Percentiles rank a stretch among this genome's conserved stretches.
Evolutionary conservation across 2,329 filamentous ascomycete species (phyloP).

Genomic region (Epichloe bromicola): DNA sequence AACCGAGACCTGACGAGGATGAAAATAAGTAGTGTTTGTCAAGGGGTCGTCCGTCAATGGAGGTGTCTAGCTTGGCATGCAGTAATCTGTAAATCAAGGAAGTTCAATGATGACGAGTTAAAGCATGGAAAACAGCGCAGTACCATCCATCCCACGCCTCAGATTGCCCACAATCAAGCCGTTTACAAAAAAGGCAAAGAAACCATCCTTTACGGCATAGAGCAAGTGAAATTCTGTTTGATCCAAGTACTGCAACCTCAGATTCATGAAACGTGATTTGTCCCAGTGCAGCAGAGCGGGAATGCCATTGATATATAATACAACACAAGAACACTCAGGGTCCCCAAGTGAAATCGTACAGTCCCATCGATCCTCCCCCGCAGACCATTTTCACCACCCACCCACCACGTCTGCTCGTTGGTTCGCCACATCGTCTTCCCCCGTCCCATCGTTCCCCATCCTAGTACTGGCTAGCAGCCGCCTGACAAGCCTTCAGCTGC

Average conservation of each 20-base stretch:
- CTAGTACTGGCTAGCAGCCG: constrained; percentile 61
- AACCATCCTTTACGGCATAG: no score
- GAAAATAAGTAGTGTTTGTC: constrained; percentile 7
- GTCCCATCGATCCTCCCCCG: neutral
- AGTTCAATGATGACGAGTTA: no score
- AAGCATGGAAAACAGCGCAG: no score
- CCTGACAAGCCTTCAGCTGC: constrained; percentile 84
- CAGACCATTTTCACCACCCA: neutral
- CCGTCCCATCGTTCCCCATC: neutral
- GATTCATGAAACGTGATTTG: neutral
- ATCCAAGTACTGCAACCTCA: neutral
- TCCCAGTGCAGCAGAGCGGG: constrained; percentile 11
- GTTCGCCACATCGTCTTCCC: neutral
- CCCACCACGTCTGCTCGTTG: neutral
- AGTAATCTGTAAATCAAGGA: neutral
- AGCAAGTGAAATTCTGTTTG: no score
- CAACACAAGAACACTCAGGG: neutral
- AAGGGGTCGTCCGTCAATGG: neutral
- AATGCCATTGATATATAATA: constrained; percentile 17
- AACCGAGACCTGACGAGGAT: constrained; percentile 49
- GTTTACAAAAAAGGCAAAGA: no score
- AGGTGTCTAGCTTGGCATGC: neutral
- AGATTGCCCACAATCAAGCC: no score
- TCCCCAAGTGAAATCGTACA: no score
- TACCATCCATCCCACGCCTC: no score